Percentiles rank a stretch among this genome's conserved stretches.
Evolutionary conservation across 495 filamentous ascomycete genomes (phyloP).

Genomic region (Tuber umbilicatum): DNA sequence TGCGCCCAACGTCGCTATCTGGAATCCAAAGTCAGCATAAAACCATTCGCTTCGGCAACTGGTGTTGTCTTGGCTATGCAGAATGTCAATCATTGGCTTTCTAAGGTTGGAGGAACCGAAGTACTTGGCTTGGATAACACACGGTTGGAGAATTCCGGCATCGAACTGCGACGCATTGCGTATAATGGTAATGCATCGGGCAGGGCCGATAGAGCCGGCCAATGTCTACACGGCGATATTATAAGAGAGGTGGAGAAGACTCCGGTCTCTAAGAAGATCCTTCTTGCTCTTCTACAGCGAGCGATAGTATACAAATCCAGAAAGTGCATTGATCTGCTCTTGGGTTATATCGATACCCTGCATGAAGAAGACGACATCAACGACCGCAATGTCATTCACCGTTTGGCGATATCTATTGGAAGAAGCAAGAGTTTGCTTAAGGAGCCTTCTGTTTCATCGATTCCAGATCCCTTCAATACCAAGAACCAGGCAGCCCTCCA

Average conservation of each 20-base stretch:
- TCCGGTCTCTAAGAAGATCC: constrained; percentile 54
- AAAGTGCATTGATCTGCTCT: constrained; percentile 59
- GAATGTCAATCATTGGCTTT: constrained; percentile 85
- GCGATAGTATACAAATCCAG: constrained; percentile 66
- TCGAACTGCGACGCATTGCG: constrained; percentile 56
- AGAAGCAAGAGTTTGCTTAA: constrained; percentile 56
- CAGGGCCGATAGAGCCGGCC: constrained; percentile 66
- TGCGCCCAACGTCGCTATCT: constrained; percentile 75
- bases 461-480: constrained; percentile 25
- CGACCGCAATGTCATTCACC: constrained; percentile 84
- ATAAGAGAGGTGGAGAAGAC: constrained; percentile 54
- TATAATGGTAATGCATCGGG: constrained; percentile 59
- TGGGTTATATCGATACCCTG: constrained; percentile 60
- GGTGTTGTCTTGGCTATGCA: constrained; percentile 60
- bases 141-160: constrained; percentile 11
- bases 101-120: constrained; percentile 66
- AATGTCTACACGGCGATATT: constrained; percentile 67
- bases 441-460: constrained; percentile 41
- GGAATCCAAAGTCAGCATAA: constrained; percentile 75
- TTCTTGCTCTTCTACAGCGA: constrained; percentile 76
- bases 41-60: constrained; percentile 73
- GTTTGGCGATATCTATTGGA: constrained; percentile 82
- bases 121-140: constrained; percentile 54
- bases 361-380: constrained; percentile 89
- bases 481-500: constrained; percentile 16